phyloP scores from a whole-genome alignment of 306 rosid species.

The Ormosia semicastrata region DNA sequence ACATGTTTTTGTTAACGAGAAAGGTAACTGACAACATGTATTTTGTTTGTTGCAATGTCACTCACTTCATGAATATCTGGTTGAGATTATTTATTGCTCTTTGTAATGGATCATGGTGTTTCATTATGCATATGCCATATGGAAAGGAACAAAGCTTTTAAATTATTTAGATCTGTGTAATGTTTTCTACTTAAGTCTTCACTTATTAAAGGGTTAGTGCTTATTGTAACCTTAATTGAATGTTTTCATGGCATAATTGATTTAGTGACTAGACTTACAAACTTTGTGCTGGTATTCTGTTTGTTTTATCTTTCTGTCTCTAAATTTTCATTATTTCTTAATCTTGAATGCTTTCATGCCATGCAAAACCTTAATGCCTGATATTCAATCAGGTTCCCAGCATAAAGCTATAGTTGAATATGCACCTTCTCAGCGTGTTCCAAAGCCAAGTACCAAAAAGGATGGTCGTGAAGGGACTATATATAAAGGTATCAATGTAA shows the following conservation, averaged over 20 bases:
- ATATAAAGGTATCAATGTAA: slow-evolving; percentile 58
- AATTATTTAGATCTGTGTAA: background rate
- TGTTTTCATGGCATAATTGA: background rate
- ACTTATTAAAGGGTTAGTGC: background rate
- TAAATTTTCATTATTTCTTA: background rate
- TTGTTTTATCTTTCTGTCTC: background rate
- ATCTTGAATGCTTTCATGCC: background rate
- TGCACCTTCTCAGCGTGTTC: slow-evolving; percentile 92
- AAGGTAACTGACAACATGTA: slow-evolving; percentile 46
- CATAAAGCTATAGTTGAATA: slow-evolving; percentile 82
- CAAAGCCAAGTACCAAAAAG: slow-evolving; percentile 53
- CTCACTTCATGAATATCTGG: background rate
- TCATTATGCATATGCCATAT: background rate
- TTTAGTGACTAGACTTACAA: background rate
- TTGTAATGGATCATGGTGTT: background rate
- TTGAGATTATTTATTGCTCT: background rate
- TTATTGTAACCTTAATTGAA: background rate
- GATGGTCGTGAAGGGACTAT: slow-evolving; percentile 96
- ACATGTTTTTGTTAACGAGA: slow-evolving; percentile 89
- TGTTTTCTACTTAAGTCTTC: background rate
- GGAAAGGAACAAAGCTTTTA: background rate
- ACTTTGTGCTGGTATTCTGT: background rate
- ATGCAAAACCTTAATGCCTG: slow-evolving; percentile 7
- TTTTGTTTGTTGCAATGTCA: background rate
- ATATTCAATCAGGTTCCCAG: slow-evolving; percentile 61